Evolutionary conservation across 2,329 filamentous ascomycete genomes (phyloP).

Genomic region (Paramyrothecium sp.): DNA sequence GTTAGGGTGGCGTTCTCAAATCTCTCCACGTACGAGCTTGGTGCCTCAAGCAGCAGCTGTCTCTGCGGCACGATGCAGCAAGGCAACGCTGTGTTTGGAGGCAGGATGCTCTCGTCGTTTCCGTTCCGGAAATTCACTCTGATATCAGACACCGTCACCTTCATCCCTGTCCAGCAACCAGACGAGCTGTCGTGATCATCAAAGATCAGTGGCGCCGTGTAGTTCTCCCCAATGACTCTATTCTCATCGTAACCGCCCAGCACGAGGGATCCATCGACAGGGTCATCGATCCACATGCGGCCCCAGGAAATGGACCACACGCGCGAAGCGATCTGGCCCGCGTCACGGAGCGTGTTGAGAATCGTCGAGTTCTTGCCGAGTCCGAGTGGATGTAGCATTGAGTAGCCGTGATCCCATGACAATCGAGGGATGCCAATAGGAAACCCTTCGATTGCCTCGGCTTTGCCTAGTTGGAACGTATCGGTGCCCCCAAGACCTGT

Average conservation of each 20-base stretch:
- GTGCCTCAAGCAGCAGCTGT: slow-evolving; percentile 25
- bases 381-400: slow-evolving; percentile 22
- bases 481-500: slow-evolving; percentile 20
- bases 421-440: slow-evolving; percentile 23
- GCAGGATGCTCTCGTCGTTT: slow-evolving; percentile 21
- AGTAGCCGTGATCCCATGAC: slow-evolving; percentile 25
- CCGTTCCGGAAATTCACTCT: slow-evolving; percentile 25
- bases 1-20: slow-evolving; percentile 16
- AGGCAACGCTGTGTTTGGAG: slow-evolving; percentile 15
- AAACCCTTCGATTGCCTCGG: slow-evolving; percentile 5
- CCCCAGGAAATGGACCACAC: slow-evolving; percentile 37
- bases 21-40: slow-evolving; percentile 9
- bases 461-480: slow-evolving; percentile 5
- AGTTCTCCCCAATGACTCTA: slow-evolving; percentile 25
- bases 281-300: slow-evolving; percentile 21
- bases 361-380: slow-evolving; percentile 27
- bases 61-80: slow-evolving; percentile 28
- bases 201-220: slow-evolving; percentile 19
- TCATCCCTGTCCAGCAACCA: slow-evolving; percentile 20
- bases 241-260: slow-evolving; percentile 30
- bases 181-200: slow-evolving; percentile 9
- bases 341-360: slow-evolving; percentile 19
- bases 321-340: slow-evolving; percentile 19
- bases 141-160: slow-evolving; percentile 17
- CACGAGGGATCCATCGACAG: slow-evolving; percentile 26